phyloP scores from a whole-genome alignment of 768 basidiomycete genomes.

The Suillus bovinus region DNA sequence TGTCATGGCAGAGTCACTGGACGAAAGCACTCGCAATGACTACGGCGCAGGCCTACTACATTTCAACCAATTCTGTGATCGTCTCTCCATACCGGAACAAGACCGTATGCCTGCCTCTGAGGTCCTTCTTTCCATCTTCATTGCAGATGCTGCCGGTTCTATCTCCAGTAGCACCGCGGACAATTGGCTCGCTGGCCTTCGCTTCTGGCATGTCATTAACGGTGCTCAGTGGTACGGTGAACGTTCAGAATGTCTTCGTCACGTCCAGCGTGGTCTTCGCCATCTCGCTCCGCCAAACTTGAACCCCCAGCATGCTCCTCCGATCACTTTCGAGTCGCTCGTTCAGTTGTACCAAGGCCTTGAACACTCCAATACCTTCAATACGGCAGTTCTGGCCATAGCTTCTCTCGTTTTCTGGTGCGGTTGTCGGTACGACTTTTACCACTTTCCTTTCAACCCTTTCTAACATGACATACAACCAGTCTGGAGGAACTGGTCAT shows the following conservation, averaged over 20 bases:
- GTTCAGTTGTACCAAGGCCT: not conserved
- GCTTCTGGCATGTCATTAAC: slow-evolving; percentile 37
- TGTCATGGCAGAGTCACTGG: slow-evolving; percentile 17
- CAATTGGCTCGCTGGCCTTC: slow-evolving; percentile 37
- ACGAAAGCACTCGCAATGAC: slow-evolving; percentile 18
- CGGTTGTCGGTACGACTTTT: not conserved
- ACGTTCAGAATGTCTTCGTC: slow-evolving; percentile 1
- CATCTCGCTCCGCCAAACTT: not conserved
- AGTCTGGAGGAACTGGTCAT: not conserved
- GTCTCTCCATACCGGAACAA: slow-evolving; percentile 32
- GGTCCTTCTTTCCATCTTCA: slow-evolving; percentile 30
- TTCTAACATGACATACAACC: slow-evolving; percentile 2
- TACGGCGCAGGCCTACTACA: slow-evolving; percentile 36
- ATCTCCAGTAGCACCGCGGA: slow-evolving; percentile 23
- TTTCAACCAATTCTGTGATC: slow-evolving; percentile 40
- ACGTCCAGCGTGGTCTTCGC: not conserved
- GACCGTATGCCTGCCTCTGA: slow-evolving; percentile 35
- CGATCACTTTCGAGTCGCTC: not conserved
- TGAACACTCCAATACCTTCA: not conserved
- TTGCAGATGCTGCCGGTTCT: slow-evolving; percentile 20
- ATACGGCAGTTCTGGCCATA: not conserved
- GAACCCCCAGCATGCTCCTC: not conserved
- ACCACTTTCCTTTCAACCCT: slow-evolving; percentile 9
- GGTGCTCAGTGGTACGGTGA: slow-evolving; percentile 20
- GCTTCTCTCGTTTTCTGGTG: not conserved